Percentiles rank a stretch among this genome's conserved stretches.
Conservation (phyloP, 2,329 filamentous ascomycete genomes). For the Niveomyces coronatus region DNA sequence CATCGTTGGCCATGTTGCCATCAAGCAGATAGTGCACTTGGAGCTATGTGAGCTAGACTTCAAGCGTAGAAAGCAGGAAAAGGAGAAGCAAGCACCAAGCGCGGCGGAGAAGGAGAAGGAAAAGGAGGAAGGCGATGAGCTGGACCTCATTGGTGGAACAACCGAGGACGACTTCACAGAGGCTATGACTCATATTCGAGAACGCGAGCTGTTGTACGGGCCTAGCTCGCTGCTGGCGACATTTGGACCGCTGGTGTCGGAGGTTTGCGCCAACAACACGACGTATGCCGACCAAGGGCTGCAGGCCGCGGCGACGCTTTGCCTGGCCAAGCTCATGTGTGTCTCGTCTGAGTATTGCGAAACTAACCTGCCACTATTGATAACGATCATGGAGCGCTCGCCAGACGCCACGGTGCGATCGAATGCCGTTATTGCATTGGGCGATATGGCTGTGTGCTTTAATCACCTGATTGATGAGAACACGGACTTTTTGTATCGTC, state of each 20-base stretch:
- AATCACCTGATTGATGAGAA: conserved; percentile 99
- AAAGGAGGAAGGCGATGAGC: conserved; percentile 67
- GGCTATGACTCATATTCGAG: conserved; percentile 72
- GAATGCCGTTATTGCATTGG: conserved; percentile 92
- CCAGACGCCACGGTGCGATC: conserved; percentile 85
- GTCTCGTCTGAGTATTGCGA: conserved; percentile 96
- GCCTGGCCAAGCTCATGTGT: conserved; percentile 97
- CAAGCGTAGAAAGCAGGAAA: conserved; percentile 87
- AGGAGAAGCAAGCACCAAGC: conserved; percentile 61
- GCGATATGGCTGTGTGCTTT: conserved; percentile 99
- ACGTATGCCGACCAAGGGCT: conserved; percentile 81
- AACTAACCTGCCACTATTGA: conserved; percentile 79
- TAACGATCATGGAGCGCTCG: conserved; percentile 95
- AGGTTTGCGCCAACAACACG: conserved; percentile 92
- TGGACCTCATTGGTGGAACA: conserved; percentile 93
- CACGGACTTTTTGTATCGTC: conserved; percentile 92
- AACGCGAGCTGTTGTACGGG: conserved; percentile 74
- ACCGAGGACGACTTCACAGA: conserved; percentile 90
- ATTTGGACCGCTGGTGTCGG: conserved; percentile 83
- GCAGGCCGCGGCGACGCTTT: conserved; percentile 87
- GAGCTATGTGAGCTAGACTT: conserved; percentile 97
- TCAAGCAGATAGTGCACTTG: conserved; percentile 97
- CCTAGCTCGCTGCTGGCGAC: conserved; percentile 74
- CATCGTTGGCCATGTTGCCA: conserved; percentile 89
- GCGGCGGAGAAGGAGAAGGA: conserved; percentile 42